phyloP scores from a whole-genome alignment of 2,329 filamentous ascomycete genomes.

The Xylogone sp. region DNA sequence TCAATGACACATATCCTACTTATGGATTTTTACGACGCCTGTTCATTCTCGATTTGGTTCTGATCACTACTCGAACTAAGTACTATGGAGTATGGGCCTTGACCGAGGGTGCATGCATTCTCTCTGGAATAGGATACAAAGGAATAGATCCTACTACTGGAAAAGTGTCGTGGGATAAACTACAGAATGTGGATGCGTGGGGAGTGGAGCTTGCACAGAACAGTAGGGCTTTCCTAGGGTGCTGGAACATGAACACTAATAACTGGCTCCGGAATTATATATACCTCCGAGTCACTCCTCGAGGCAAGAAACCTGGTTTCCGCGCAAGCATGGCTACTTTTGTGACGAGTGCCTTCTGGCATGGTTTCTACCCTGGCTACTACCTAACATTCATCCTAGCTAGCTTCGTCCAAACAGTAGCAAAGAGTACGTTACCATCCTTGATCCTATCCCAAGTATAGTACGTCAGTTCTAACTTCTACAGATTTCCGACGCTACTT shows the following conservation, averaged over 20 bases:
- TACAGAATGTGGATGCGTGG: slow-evolving; percentile 86
- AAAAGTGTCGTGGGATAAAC: slow-evolving; percentile 82
- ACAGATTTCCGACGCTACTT: slow-evolving; percentile 83
- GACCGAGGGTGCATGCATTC: slow-evolving; percentile 90
- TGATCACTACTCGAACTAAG: slow-evolving; percentile 78
- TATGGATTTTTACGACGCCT: slow-evolving; percentile 70
- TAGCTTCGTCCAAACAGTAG: slow-evolving; percentile 85
- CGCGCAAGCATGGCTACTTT: slow-evolving; percentile 92
- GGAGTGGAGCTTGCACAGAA: slow-evolving; percentile 89
- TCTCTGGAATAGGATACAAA: slow-evolving; percentile 91
- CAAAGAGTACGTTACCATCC: slow-evolving; percentile 70
- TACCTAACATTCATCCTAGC: slow-evolving; percentile 88
- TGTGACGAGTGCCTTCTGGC: slow-evolving; percentile 92
- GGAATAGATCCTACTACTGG: slow-evolving; percentile 82
- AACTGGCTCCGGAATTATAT: slow-evolving; percentile 95
- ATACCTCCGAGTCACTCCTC: slow-evolving; percentile 90
- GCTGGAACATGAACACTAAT: slow-evolving; percentile 99
- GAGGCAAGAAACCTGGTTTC: slow-evolving; percentile 95
- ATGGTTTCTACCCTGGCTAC: slow-evolving; percentile 96
- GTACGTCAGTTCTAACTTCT: slow-evolving; percentile 2
- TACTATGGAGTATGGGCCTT: slow-evolving; percentile 96
- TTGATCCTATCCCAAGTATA: too few relatives aligned
- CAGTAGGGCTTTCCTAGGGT: slow-evolving; percentile 82
- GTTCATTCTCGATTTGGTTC: slow-evolving; percentile 79
- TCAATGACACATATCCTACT: slow-evolving; percentile 61